Percentiles rank a stretch among this genome's conserved stretches.
Evolutionary conservation across 169 alveolate genomes (phyloP).

Genomic region (Plasmodium cynomolgi): DNA sequence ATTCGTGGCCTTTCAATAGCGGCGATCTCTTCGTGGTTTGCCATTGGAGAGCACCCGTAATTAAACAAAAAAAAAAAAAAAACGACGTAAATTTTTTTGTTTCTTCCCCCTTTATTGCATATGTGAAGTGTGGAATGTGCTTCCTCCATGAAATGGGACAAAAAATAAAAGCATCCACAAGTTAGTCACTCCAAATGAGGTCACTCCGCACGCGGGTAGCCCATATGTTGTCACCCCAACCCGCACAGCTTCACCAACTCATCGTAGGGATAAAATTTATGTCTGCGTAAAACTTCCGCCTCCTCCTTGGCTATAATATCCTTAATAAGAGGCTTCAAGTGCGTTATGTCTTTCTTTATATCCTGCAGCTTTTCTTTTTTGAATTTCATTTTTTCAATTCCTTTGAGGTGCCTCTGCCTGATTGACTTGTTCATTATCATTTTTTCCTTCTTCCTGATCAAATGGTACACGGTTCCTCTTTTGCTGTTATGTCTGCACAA

Average conservation of each 20-base stretch:
- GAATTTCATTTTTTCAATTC: slow-evolving; percentile 5
- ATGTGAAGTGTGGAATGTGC: background rate
- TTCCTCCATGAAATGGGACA: background rate
- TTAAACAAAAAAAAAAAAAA: background rate
- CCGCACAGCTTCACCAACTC: slow-evolving; percentile 19
- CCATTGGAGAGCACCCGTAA: background rate
- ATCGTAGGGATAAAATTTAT: slow-evolving; percentile 43
- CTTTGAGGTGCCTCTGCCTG: slow-evolving; percentile 31
- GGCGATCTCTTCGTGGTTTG: background rate
- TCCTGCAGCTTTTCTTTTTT: slow-evolving; percentile 4
- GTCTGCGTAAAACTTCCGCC: slow-evolving; percentile 8
- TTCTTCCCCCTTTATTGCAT: background rate
- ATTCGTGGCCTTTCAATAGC: background rate
- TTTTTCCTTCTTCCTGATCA: slow-evolving; percentile 24
- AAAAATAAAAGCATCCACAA: background rate
- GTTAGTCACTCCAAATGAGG: background rate
- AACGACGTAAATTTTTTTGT: background rate
- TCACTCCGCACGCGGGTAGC: background rate
- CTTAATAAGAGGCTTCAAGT: slow-evolving; percentile 21
- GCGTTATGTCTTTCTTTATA: background rate
- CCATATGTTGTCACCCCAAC: background rate
- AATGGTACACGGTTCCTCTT: slow-evolving; percentile 64
- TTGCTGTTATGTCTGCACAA: slow-evolving; percentile 30
- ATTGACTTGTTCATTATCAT: slow-evolving; percentile 16
- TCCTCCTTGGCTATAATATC: slow-evolving; percentile 18